Conservation (phyloP, 371 early-diverging fungal species). For the Circinella minor region DNA sequence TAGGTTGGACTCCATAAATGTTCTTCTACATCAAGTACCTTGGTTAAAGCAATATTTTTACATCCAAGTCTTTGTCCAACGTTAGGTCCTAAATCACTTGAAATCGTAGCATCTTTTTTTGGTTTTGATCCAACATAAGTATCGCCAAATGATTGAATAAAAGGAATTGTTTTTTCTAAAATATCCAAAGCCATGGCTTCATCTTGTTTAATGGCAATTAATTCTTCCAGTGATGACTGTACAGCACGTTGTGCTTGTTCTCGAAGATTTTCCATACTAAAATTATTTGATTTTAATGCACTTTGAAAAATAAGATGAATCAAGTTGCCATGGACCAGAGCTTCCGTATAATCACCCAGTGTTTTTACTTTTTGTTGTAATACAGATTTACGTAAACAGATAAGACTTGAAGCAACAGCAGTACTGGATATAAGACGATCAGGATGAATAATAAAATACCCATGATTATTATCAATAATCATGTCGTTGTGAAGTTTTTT, state of each 20-base stretch:
- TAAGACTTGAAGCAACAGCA: conserved; percentile 71
- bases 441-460: conserved; percentile 76
- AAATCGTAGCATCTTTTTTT: conserved; percentile 24
- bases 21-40: conserved; percentile 90
- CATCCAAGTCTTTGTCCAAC: conserved; percentile 20
- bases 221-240: conserved; percentile 50
- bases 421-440: conserved; percentile 83
- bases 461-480: conserved; percentile 52
- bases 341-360: conserved; percentile 53
- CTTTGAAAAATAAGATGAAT: conserved; percentile 83
- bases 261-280: conserved; percentile 52
- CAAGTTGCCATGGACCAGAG: conserved; percentile 78
- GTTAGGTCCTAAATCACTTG: conserved; percentile 27
- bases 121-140: conserved; percentile 18
- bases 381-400: conserved; percentile 78
- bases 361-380: conserved; percentile 67
- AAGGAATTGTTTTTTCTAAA: conserved; percentile 45
- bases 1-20: conserved; percentile 89
- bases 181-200: conserved; percentile 53
- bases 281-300: conserved; percentile 58
- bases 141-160: conserved; percentile 24
- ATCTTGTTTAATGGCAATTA: conserved; percentile 69
- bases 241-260: conserved; percentile 53
- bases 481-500: conserved; percentile 23
- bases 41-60: conserved; percentile 57